Evolutionary conservation across 2,329 filamentous ascomycete species (phyloP), one percentile per base, ranked within the genome.

Genomic region (Trichoderma simmonsii): DNA sequence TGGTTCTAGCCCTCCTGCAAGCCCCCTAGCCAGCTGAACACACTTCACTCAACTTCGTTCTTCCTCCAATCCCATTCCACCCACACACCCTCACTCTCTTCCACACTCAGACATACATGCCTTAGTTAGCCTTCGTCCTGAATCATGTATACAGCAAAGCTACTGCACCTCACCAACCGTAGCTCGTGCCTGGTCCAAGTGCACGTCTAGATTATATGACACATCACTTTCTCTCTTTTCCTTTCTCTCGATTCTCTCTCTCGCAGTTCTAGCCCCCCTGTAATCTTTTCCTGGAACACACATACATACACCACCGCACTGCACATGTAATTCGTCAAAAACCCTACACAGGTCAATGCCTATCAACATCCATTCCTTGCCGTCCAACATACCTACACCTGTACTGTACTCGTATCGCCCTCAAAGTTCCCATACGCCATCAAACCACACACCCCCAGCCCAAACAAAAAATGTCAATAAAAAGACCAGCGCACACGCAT

Each of bases 31-130:
- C 62, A 65, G 62, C 62, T 65, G 62, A 65, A 65, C 62, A 65
- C 62, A 24, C 62, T 61, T 12, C n/a, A 14, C 30, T 61, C 56
- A 32, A 32, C n/a, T 32, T 51, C 32, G 12, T 11, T 54, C 28
- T 14, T 54, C 62, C 28, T 54, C 62, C 62, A 65, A 65, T 65
- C 43, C 62, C 62, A 54, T 54, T 2, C n/a, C n/a, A 9, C 43
- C 12, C 14, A 28, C 62, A 65, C 62, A 34, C 62, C 62, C 12
- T 30, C 28, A 4, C 28, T 28, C 24, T 28, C 56, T 39, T 39
- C 56, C 56, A 59, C 39, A 65, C 62, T 65, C 62, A 65, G 43
- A 65, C 62, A 65, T 34, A 24, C 62, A 65, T 54, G 30, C 21
- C 2, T 64, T 64, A 64, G 61, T 51, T 51, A 14, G 18, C 26